Percentiles rank a stretch among this genome's conserved stretches.
phyloP scores from a whole-genome alignment of 345 rosid genomes.

The Linum trigynum region DNA sequence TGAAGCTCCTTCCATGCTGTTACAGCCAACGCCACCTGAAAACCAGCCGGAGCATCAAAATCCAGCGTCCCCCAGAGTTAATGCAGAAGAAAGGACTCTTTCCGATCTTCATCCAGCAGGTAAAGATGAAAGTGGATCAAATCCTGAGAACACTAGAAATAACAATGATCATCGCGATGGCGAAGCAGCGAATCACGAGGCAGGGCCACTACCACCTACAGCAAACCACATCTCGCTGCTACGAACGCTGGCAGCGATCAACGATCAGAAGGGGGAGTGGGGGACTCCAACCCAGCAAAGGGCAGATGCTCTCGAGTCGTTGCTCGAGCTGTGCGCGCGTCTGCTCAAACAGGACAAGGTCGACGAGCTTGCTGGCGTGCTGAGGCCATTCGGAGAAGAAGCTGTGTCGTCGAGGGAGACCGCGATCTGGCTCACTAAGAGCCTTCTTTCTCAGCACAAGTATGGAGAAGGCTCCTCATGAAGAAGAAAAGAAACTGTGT shows the following conservation, averaged over 20 bases:
- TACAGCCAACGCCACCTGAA: neutral
- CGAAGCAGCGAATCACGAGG: slow-evolving; percentile 27
- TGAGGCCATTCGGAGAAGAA: slow-evolving; percentile 87
- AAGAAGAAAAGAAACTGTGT: slow-evolving; percentile 2
- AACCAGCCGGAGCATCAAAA: too few species aligned
- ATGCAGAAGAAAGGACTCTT: neutral
- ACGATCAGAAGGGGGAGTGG: slow-evolving; percentile 33
- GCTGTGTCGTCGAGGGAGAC: slow-evolving; percentile 89
- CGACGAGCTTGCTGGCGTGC: slow-evolving; percentile 79
- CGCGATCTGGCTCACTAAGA: slow-evolving; percentile 90
- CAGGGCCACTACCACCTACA: slow-evolving; percentile 21
- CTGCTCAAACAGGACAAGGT: slow-evolving; percentile 75
- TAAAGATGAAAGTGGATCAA: slow-evolving; percentile 17
- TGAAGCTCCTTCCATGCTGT: neutral
- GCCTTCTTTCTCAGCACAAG: slow-evolving; percentile 72
- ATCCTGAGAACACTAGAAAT: slow-evolving; percentile 16
- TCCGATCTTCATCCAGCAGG: slow-evolving; percentile 8
- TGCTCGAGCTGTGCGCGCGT: slow-evolving; percentile 83
- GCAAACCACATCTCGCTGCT: slow-evolving; percentile 43
- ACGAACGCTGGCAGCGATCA: slow-evolving; percentile 45
- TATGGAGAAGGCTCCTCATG: slow-evolving; percentile 32
- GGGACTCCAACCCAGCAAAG: slow-evolving; percentile 61
- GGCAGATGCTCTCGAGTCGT: slow-evolving; percentile 82
- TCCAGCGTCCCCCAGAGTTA: neutral
- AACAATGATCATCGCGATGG: neutral